Conservation (phyloP, 1,284 basidiomycete genomes). For the Gymnopus androsaceus region DNA sequence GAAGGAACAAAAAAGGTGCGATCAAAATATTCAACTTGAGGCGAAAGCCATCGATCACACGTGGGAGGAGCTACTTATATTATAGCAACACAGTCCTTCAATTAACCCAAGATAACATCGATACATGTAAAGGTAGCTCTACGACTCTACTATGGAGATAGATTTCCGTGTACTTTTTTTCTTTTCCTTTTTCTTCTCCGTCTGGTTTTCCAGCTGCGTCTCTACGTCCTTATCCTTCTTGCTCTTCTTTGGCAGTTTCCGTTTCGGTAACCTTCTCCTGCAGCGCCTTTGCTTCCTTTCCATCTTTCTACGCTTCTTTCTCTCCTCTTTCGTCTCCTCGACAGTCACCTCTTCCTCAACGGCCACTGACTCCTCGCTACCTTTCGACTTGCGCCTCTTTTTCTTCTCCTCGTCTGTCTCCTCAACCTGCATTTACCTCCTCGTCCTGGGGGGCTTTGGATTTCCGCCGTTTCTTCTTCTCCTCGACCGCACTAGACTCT, state of each 20-base stretch:
- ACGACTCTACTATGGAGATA: constrained; percentile 9
- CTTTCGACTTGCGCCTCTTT: background rate
- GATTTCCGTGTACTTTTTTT: constrained; percentile 21
- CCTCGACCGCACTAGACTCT: constrained; percentile 1
- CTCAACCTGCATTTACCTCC: constrained; percentile 18
- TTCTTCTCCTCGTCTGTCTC: constrained; percentile 18
- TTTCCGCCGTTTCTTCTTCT: constrained; percentile 7
- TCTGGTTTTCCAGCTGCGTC: constrained; percentile 26
- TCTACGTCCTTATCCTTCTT: constrained; percentile 10
- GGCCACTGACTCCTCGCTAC: background rate
- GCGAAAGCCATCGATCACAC: constrained; percentile 14
- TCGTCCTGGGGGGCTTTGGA: no score
- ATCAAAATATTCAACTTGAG: background rate
- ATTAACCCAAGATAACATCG: background rate
- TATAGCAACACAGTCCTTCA: background rate
- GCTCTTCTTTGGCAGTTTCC: constrained; percentile 20
- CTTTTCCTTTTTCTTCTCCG: constrained; percentile 27
- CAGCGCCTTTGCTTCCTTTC: constrained; percentile 10
- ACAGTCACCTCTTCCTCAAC: constrained; percentile 18
- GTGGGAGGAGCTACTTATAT: background rate
- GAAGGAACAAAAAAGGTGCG: background rate
- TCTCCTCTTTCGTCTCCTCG: constrained; percentile 20
- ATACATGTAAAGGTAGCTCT: background rate
- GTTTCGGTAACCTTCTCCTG: constrained; percentile 21
- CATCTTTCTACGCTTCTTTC: constrained; percentile 16